These are phyloP conservation scores for Trypanosoma platydactyli DNA, from an alignment of 208 protist species.

Conservation along the genomic window DNA sequence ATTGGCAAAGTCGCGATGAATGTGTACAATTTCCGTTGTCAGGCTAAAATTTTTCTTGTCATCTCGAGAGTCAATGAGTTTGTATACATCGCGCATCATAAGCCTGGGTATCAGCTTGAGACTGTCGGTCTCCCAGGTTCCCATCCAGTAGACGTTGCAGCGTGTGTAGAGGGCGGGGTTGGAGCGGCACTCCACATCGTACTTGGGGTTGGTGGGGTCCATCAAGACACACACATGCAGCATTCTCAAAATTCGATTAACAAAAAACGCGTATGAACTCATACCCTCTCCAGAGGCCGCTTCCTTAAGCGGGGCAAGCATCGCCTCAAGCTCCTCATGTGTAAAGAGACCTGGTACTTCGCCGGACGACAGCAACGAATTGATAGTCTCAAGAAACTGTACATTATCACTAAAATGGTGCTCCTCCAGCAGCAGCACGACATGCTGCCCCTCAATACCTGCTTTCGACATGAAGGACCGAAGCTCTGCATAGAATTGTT, in stretches of 20 bases:
- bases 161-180: conserved; percentile 97
- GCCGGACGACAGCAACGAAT: conserved; percentile 95
- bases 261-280: conserved; percentile 89
- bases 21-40: conserved; percentile 84
- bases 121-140: conserved; percentile 88
- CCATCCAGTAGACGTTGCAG: conserved; percentile 97
- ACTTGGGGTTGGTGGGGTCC: conserved; percentile 93
- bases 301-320: conserved; percentile 93
- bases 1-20: conserved; percentile 75
- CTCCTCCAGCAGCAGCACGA: conserved; percentile 96
- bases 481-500: conserved; percentile 94
- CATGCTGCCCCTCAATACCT: conserved; percentile 88
- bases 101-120: conserved; percentile 91
- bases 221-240: conserved; percentile 95
- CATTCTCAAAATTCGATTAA: conserved; percentile 88
- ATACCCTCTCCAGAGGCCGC: conserved; percentile 84
- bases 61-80: conserved; percentile 60
- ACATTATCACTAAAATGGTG: conserved; percentile 90
- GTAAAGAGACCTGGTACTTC: conserved; percentile 97
- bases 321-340: conserved; percentile 95
- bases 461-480: conserved; percentile 91
- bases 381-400: conserved; percentile 93
- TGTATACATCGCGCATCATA: conserved; percentile 83
- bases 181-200: conserved; percentile 89
- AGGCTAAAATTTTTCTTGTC: conserved; percentile 90